Conservation (phyloP, 345 rosid species). For the Eucalyptus lansdowneana region DNA sequence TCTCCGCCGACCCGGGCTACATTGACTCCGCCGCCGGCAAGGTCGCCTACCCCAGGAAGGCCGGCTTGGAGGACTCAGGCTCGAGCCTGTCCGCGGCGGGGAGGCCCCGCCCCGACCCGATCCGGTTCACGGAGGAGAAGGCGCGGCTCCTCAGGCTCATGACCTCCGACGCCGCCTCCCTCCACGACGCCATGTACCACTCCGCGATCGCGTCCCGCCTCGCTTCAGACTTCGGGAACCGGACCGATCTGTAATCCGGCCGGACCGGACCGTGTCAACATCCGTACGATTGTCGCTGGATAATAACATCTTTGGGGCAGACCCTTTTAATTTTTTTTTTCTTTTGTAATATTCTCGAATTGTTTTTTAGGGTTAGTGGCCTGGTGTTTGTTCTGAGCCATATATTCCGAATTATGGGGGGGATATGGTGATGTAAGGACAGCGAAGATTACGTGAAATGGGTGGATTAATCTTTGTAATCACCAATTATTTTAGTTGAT, state of each 20-base stretch:
- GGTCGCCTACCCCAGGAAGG: not conserved
- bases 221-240: slow-evolving; percentile 29
- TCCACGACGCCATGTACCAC: slow-evolving; percentile 72
- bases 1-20: slow-evolving; percentile 47
- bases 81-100: not conserved
- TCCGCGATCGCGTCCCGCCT: slow-evolving; percentile 57
- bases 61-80: rapidly evolving
- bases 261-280: not conserved
- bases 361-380: not conserved
- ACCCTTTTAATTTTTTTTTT: not conserved
- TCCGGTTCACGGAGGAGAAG: slow-evolving; percentile 49
- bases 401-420: not conserved
- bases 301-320: not conserved
- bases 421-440: not conserved
- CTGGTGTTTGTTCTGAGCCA: not conserved
- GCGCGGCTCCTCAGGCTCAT: slow-evolving; percentile 47
- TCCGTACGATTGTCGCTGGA: not conserved
- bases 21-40: slow-evolving; percentile 3
- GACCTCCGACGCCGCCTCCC: slow-evolving; percentile 23
- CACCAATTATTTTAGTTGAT: not conserved
- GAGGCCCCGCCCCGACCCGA: slow-evolving; percentile 19
- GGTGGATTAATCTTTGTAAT: not conserved
- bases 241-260: slow-evolving; percentile 1
- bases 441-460: not conserved
- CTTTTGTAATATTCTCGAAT: not conserved